A percentile compares a stretch with the other conserved stretches of the same genome.
These are phyloP conservation scores for Austroboletus festivus DNA, from an alignment of 768 basidiomycete species.

Conservation along the genomic window DNA sequence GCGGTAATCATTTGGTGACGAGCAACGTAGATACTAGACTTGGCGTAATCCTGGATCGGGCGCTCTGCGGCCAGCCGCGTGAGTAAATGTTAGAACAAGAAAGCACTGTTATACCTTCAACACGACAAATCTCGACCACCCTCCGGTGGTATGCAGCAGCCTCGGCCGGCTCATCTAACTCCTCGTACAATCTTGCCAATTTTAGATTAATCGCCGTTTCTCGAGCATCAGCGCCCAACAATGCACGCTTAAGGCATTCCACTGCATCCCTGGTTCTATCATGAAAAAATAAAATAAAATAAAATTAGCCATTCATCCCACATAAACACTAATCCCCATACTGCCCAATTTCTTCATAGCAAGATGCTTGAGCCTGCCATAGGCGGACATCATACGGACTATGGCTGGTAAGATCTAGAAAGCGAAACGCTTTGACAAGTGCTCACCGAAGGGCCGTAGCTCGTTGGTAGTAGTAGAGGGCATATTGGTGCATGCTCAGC, in stretches of 20 bases:
- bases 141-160: constrained; percentile 80
- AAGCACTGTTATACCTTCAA: constrained; percentile 40
- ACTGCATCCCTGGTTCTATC: constrained; percentile 82
- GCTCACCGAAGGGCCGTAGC: constrained; percentile 85
- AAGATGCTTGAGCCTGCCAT: constrained; percentile 93
- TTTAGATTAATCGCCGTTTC: constrained; percentile 72
- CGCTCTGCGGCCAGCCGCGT: constrained; percentile 42
- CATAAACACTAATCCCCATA: constrained; percentile 31
- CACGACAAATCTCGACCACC: constrained; percentile 62
- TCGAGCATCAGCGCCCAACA: constrained; percentile 74
- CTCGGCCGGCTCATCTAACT: constrained; percentile 61
- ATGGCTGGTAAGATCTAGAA: constrained; percentile 1
- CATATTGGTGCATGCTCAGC: constrained; percentile 94
- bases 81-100: constrained; percentile 11
- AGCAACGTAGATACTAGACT: constrained; percentile 82
- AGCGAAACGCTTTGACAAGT: background rate
- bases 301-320: background rate
- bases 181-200: constrained; percentile 68
- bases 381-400: constrained; percentile 95
- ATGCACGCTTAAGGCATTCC: constrained; percentile 86
- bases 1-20: constrained; percentile 66
- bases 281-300: no score
- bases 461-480: constrained; percentile 93
- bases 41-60: constrained; percentile 74
- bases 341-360: constrained; percentile 91